Evolutionary conservation across 257 asterid species (phyloP).

Genomic region (Perilla frutescens): DNA sequence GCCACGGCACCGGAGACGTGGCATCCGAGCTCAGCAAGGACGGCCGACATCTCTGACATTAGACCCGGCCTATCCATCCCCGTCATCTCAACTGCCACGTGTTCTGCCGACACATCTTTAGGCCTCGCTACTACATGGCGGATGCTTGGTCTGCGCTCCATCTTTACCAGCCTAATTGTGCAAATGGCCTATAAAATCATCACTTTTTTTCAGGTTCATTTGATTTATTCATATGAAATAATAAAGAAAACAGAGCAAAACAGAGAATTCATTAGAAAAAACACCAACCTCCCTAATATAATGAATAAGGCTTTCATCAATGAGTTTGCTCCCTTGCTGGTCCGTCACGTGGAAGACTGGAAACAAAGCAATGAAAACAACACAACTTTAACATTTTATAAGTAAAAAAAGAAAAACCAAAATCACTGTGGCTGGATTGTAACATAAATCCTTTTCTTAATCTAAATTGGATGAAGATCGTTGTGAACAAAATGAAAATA

Average conservation of each 20-base stretch:
- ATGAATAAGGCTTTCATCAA: constrained; percentile 60
- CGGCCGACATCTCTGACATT: constrained; percentile 87
- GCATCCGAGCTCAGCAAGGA: constrained; percentile 79
- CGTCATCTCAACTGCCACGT: constrained; percentile 80
- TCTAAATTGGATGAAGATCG: constrained; percentile 2
- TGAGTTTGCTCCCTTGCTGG: constrained; percentile 70
- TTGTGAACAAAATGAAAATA: background rate
- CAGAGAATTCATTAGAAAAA: background rate
- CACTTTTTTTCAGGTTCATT: background rate
- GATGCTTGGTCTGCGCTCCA: background rate
- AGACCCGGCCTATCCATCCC: constrained; percentile 84
- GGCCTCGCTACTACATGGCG: constrained; percentile 38
- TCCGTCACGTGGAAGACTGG: constrained; percentile 92
- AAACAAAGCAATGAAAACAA: constrained; percentile 43
- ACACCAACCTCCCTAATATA: constrained; percentile 68
- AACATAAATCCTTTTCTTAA: constrained; percentile 12
- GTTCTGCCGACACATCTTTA: constrained; percentile 46
- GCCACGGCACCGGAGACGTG: constrained; percentile 75
- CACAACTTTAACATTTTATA: constrained; percentile 11
- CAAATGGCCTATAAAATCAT: constrained; percentile 59
- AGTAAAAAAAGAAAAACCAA: constrained; percentile 4
- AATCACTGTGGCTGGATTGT: constrained; percentile 35
- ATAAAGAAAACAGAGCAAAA: background rate
- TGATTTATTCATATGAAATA: background rate
- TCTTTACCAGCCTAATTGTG: constrained; percentile 47